Evolutionary conservation across 2,329 filamentous ascomycete species (phyloP).

Genomic region (Paecilomyces dactylethromorphus): DNA sequence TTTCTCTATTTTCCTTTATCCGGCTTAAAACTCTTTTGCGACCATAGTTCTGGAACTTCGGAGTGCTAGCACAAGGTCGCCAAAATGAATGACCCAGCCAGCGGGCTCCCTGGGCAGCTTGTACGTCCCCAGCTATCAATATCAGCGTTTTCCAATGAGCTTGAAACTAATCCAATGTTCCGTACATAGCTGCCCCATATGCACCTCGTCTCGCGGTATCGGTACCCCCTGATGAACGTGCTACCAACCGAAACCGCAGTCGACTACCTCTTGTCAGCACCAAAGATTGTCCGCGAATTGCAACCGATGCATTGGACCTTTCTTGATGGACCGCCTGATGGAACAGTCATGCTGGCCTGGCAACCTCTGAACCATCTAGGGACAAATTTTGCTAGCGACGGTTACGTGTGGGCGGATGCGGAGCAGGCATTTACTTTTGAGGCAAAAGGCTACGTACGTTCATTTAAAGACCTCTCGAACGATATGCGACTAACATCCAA

Average conservation of each 20-base stretch:
- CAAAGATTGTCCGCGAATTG: constrained; percentile 75
- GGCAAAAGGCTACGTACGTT: constrained; percentile 58
- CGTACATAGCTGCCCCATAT: constrained; percentile 73
- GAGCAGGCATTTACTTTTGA: constrained; percentile 74
- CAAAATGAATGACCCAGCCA: constrained; percentile 42
- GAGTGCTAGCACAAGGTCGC: constrained; percentile 11
- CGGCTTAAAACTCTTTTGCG: neutral
- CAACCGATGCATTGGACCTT: constrained; percentile 92
- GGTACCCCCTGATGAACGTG: constrained; percentile 67
- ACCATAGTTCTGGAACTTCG: constrained; percentile 1
- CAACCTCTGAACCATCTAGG: constrained; percentile 68
- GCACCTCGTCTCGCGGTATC: constrained; percentile 77
- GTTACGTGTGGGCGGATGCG: constrained; percentile 80
- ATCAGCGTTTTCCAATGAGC: neutral
- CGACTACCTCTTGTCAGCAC: constrained; percentile 75
- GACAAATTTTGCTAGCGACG: constrained; percentile 78
- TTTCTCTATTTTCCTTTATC: constrained; percentile 1
- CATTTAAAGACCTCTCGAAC: constrained; percentile 1
- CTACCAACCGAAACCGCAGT: constrained; percentile 71
- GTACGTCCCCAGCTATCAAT: constrained; percentile 24
- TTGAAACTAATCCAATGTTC: constrained; percentile 5
- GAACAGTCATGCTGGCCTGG: constrained; percentile 80
- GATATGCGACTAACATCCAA: constrained; percentile 4
- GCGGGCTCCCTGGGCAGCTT: constrained; percentile 39
- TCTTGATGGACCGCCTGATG: constrained; percentile 73